These are phyloP conservation scores for Colletotrichum sp. DNA, from an alignment of 2,329 filamentous ascomycete genomes.

Conservation along the genomic window DNA sequence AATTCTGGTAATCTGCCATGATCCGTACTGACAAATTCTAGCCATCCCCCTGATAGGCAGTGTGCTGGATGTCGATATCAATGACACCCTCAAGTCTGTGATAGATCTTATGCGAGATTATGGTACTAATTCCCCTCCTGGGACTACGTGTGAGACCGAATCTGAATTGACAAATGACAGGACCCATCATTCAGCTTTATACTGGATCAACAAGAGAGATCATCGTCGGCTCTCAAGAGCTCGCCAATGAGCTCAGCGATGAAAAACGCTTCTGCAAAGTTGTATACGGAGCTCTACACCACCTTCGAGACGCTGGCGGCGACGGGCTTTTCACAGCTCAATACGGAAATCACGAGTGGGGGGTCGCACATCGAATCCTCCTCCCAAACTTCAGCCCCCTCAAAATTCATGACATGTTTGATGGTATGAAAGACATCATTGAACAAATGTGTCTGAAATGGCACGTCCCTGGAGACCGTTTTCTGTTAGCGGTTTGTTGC, in stretches of 20 bases:
- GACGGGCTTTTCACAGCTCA: constrained; percentile 69
- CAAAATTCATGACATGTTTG: constrained; percentile 71
- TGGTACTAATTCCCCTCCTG: not conserved
- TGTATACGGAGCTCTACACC: not conserved
- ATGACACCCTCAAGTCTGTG: not conserved
- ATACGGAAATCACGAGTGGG: constrained; percentile 53
- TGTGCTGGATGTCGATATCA: not conserved
- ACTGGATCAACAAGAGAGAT: not conserved
- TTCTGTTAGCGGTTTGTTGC: not conserved
- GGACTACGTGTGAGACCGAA: not conserved
- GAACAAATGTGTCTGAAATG: constrained; percentile 71
- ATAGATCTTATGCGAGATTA: not conserved
- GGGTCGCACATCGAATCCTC: constrained; percentile 67
- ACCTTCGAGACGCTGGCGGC: not conserved
- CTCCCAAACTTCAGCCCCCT: constrained; percentile 74
- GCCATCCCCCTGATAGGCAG: not conserved
- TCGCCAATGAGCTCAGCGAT: not conserved
- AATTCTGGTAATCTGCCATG: not conserved
- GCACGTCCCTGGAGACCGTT: constrained; percentile 32
- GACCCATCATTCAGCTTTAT: not conserved
- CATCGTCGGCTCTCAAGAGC: not conserved
- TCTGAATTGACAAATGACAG: not conserved
- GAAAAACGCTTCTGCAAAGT: not conserved
- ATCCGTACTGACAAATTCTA: not conserved
- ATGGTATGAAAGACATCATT: constrained; percentile 72